phyloP scores from a whole-genome alignment of 257 asterid species.

The Solanum chaucha region DNA sequence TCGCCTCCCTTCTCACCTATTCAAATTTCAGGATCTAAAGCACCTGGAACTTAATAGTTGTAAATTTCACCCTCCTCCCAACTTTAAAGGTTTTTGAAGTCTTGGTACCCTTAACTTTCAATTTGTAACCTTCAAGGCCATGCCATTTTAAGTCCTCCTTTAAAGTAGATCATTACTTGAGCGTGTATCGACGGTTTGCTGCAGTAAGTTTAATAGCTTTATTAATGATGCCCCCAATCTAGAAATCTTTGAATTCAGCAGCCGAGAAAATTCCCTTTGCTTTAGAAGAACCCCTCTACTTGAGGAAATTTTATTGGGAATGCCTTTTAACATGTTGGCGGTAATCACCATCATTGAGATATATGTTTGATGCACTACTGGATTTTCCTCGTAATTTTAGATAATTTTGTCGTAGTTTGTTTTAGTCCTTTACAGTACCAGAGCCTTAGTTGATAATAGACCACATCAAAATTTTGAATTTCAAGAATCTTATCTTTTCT shows the following conservation, averaged over 20 bases:
- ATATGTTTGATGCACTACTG: not conserved
- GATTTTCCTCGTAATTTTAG: not conserved
- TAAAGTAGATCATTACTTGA: not conserved
- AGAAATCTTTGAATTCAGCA: no score
- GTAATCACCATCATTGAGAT: not conserved
- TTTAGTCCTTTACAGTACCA: not conserved
- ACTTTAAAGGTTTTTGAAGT: not conserved
- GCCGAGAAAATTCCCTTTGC: not conserved
- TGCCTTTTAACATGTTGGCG: not conserved
- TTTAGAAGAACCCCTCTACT: not conserved
- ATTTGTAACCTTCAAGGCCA: no score
- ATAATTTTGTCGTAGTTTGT: no score
- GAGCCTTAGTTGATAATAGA: no score
- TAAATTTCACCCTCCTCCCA: not conserved
- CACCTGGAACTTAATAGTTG: not conserved
- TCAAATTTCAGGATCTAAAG: not conserved
- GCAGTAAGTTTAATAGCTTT: not conserved
- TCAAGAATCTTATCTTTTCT: no score
- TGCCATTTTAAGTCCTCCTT: not conserved
- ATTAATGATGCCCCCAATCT: not conserved
- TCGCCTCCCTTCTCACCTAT: not conserved
- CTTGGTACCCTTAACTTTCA: not conserved
- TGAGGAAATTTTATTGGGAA: no score
- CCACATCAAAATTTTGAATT: not conserved
- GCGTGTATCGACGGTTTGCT: no score